Base-by-base conservation (phyloP, 805 yeast species). In the Cyberlindnera petersonii region DNA sequence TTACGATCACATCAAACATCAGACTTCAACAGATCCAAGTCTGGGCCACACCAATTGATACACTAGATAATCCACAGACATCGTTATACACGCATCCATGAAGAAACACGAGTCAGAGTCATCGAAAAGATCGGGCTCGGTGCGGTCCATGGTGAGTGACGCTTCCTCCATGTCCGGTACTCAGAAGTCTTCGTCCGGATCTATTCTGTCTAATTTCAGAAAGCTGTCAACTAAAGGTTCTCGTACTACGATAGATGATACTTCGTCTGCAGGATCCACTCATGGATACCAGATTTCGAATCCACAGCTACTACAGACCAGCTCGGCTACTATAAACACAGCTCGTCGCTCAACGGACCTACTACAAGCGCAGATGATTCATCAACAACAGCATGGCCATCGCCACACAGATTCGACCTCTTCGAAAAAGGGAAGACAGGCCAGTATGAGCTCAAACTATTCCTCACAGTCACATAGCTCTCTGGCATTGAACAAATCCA, bases 151-250 rank as follows among this genome's bases (percentile, higher is more conserved):
- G 9, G 39, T 31, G 29, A 32, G 41, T 20, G 43, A 37, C 24
- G 34, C 42, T 9, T 24, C 42, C 16, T 16, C 43, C 3, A 24
- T 28, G 16, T 21, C 38, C 9, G 21, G 39, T 26, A 24, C 34
- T 14, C 28, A 33, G 18, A 44, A 34, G 19, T 23, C 50, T 19
- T 46, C 52, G 22, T 31, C 50, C 15, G 47, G 40, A 20, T 53
- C 59, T 6, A 44, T 56, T 32, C 49, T 56, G 7, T 52, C 56
- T 9, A 56, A 56, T 31, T 45, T 56, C 32, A 52, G 57, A 22
- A 56, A 56, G 35, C 39, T 56, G 7, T 53, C 60, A 3, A 43
- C 50, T 4, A 43, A 44, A 28, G 35, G 43, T 6, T 33, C 48
- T n/a, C 40, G 33, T 11, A 26, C 44, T 2, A 40, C 35, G 17